Evolutionary conservation across 805 yeast species (phyloP).

Genomic region (Pichia deserticola): DNA sequence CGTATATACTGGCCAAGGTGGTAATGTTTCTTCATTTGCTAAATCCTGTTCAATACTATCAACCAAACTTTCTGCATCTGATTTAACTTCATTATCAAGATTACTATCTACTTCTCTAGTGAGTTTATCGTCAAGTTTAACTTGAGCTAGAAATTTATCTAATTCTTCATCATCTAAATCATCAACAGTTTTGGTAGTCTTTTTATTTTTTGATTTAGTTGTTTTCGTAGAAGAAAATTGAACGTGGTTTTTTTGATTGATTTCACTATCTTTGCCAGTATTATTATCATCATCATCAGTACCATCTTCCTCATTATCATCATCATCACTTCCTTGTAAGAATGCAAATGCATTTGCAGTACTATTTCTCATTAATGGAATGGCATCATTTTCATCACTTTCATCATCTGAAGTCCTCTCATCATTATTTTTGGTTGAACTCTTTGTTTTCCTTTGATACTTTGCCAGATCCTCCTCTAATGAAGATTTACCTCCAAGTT

Average conservation of each 20-base stretch:
- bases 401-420: slow-evolving; percentile 1
- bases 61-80: slow-evolving; percentile 23
- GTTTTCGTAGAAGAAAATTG: neutral
- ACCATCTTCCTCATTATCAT: slow-evolving; percentile 6
- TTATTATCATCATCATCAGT: neutral
- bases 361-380: neutral
- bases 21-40: slow-evolving; percentile 20
- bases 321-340: slow-evolving; percentile 29
- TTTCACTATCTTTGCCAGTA: neutral
- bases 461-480: slow-evolving; percentile 21
- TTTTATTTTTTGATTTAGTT: neutral
- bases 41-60: slow-evolving; percentile 30
- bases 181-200: neutral
- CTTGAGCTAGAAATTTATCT: slow-evolving; percentile 45
- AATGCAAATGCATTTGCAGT: slow-evolving; percentile 37
- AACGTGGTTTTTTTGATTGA: neutral
- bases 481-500: slow-evolving; percentile 34
- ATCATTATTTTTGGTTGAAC: neutral
- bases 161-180: slow-evolving; percentile 34
- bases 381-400: slow-evolving; percentile 12
- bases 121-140: slow-evolving; percentile 18
- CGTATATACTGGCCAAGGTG: slow-evolving; percentile 19
- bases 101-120: neutral
- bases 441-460: slow-evolving; percentile 3
- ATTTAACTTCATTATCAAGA: slow-evolving; percentile 16